A percentile compares a stretch with the other conserved stretches of the same genome.
Evolutionary conservation across 768 basidiomycete species (phyloP).

Genomic region (Tricholoma sp.): DNA sequence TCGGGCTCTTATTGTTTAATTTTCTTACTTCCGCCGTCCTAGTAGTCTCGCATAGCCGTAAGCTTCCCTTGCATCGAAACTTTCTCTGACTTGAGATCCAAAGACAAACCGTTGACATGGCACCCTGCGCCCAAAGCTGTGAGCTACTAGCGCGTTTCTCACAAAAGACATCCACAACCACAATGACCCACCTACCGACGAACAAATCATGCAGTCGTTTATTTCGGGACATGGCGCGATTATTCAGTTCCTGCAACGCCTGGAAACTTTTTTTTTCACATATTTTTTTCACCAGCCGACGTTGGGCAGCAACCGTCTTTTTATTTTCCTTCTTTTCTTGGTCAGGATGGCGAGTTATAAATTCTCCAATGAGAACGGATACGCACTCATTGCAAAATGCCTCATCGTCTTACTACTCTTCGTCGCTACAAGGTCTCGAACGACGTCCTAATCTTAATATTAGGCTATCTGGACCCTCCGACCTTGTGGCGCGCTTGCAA

Average conservation of each 20-base stretch:
- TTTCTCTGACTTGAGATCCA: conserved; percentile 29
- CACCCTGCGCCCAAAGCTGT: conserved; percentile 17
- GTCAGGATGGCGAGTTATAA: conserved; percentile 38
- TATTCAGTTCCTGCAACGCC: conserved; percentile 37
- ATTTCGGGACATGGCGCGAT: conserved; percentile 35
- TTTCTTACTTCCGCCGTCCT: conserved; percentile 27
- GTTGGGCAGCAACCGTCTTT: conserved; percentile 39
- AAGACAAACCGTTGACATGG: conserved; percentile 51
- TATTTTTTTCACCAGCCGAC: conserved; percentile 33
- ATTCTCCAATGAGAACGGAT: conserved; percentile 30
- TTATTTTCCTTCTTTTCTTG: conserved; percentile 40
- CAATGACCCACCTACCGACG: conserved; percentile 49
- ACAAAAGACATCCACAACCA: conserved; percentile 46
- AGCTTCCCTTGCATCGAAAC: conserved; percentile 30
- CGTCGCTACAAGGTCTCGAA: conserved; percentile 46
- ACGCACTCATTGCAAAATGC: conserved; percentile 37
- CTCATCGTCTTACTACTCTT: conserved; percentile 37
- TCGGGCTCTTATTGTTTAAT: conserved; percentile 49
- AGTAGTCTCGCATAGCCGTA: conserved; percentile 22
- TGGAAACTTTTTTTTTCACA: conserved; percentile 30
- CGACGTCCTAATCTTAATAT: conserved; percentile 45
- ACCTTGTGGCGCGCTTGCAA: conserved; percentile 43
- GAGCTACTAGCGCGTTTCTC: conserved; percentile 20
- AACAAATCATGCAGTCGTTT: conserved; percentile 35
- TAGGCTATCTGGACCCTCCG: conserved; percentile 44